A percentile compares a stretch with the other conserved stretches of the same genome.
These are phyloP conservation scores for Cyclocybe aegerita DNA, from an alignment of 768 basidiomycete genomes.

Conservation along the genomic window DNA sequence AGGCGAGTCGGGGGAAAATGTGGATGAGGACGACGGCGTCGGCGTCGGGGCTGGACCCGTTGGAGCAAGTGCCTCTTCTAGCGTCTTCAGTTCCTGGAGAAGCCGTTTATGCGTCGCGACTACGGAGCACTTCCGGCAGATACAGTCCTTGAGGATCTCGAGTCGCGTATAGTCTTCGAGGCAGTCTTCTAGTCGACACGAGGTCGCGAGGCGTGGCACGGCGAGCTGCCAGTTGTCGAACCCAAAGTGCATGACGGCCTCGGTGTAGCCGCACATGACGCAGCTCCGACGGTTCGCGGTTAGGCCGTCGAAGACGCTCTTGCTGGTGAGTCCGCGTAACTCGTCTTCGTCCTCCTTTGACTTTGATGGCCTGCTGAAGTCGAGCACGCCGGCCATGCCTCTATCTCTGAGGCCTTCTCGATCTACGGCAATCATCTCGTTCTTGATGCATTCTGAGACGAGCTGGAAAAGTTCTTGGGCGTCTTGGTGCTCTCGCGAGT, in stretches of 20 bases:
- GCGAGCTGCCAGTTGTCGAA: constrained; percentile 85
- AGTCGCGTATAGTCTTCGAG: constrained; percentile 87
- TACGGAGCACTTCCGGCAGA: constrained; percentile 90
- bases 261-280: constrained; percentile 87
- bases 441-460: constrained; percentile 85
- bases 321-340: constrained; percentile 26
- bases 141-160: constrained; percentile 87
- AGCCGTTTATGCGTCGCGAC: constrained; percentile 71
- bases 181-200: constrained; percentile 77
- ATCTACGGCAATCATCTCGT: constrained; percentile 74
- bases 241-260: constrained; percentile 89
- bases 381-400: constrained; percentile 63
- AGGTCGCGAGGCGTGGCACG: constrained; percentile 57
- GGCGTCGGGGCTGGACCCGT: not conserved
- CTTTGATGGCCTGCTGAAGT: constrained; percentile 12
- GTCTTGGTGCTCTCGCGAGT: constrained; percentile 94
- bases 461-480: constrained; percentile 98
- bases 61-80: constrained; percentile 43
- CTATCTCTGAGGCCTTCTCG: constrained; percentile 69
- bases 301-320: constrained; percentile 85
- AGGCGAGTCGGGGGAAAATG: not conserved
- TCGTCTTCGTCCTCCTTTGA: constrained; percentile 6
- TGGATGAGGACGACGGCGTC: constrained; percentile 1
- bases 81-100: constrained; percentile 55
- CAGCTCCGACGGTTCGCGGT: constrained; percentile 91